Evolutionary conservation across 257 asterid genomes (phyloP).

Genomic region (Ilex aquifolium): DNA sequence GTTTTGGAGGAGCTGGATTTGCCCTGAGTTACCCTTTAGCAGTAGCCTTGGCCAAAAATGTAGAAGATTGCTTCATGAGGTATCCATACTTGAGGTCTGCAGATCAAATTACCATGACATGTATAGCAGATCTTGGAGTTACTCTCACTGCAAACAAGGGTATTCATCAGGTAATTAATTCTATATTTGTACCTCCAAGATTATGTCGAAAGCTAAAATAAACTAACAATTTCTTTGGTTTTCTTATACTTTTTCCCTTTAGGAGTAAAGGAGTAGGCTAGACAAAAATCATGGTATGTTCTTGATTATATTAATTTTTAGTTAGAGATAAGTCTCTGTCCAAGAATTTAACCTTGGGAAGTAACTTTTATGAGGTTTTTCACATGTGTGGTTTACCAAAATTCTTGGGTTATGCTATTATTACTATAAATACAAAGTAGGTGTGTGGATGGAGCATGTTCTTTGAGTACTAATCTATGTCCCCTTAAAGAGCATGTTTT

Average conservation of each 20-base stretch:
- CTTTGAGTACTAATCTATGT: no score
- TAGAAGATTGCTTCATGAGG: slow-evolving; percentile 45
- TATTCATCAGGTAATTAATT: slow-evolving; percentile 48
- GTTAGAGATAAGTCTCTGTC: no score
- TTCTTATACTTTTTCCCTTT: not conserved
- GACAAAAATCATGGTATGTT: no score
- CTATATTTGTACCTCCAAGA: not conserved
- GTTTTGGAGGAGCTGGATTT: slow-evolving; percentile 65
- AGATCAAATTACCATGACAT: slow-evolving; percentile 43
- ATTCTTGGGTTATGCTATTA: no score
- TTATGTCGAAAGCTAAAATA: not conserved
- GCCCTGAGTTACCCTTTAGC: slow-evolving; percentile 51
- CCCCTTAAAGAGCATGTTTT: no score
- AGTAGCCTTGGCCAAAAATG: slow-evolving; percentile 36
- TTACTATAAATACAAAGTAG: no score
- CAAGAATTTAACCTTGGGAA: no score
- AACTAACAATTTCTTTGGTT: not conserved
- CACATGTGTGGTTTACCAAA: no score
- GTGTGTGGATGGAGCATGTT: not conserved
- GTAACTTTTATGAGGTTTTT: no score
- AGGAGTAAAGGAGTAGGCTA: not conserved
- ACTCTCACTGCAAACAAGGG: slow-evolving; percentile 51
- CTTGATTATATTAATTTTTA: no score
- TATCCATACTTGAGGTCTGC: slow-evolving; percentile 37
- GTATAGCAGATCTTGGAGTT: slow-evolving; percentile 59